Evolutionary conservation across 768 basidiomycete species (phyloP).

Genomic region (Tulasnella sp.): DNA sequence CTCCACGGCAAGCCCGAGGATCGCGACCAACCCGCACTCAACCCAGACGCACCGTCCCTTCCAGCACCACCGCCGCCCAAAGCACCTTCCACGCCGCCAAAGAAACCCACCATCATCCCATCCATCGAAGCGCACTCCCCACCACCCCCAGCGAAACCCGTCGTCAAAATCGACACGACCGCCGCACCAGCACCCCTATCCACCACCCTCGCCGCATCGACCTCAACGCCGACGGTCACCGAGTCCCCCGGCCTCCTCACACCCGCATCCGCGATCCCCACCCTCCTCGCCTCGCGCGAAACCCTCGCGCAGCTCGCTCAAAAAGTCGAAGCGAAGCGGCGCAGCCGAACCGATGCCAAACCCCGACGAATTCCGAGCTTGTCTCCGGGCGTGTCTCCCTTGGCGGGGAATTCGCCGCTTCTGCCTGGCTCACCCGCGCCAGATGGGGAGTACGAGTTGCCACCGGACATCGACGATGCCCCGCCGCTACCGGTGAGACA

Average conservation of each 20-base stretch:
- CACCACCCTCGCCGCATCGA: background rate
- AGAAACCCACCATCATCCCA: background rate
- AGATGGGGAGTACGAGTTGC: background rate
- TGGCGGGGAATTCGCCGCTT: background rate
- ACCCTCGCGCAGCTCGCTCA: slow-evolving; percentile 1
- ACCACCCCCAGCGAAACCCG: background rate
- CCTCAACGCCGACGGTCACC: background rate
- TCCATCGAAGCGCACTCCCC: background rate
- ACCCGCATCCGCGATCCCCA: background rate
- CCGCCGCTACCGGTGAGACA: background rate
- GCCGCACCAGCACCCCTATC: background rate
- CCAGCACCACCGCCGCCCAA: background rate
- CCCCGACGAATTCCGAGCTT: background rate
- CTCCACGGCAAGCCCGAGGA: background rate
- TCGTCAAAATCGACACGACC: background rate
- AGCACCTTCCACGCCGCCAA: background rate
- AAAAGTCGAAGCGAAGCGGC: background rate
- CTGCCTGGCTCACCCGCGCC: background rate
- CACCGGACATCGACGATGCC: background rate
- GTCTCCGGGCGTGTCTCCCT: background rate
- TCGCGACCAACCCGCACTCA: background rate
- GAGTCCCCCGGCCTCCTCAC: background rate
- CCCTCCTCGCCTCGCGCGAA: slow-evolving; percentile 3
- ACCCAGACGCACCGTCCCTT: background rate
- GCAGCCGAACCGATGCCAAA: slow-evolving; percentile 5